These are phyloP conservation scores for Ichthyophthirius multifiliis DNA, from an alignment of 169 alveolate species.

Conservation along the genomic window DNA sequence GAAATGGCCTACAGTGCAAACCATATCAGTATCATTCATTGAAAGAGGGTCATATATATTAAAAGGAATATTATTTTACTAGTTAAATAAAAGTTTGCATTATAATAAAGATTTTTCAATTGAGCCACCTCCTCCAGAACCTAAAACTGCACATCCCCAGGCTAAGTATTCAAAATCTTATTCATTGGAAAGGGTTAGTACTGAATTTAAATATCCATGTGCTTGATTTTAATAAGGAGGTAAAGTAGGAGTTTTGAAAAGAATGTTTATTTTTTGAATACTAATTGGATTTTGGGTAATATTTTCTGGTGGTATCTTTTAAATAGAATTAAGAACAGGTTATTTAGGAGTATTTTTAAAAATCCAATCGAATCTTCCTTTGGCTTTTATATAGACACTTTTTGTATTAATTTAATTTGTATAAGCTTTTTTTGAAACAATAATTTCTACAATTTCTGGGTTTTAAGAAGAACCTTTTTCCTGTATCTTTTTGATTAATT, in stretches of 20 bases:
- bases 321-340: too few relatives aligned
- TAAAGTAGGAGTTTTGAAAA: background rate
- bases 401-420: background rate
- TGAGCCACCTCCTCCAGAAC: conserved; percentile 5
- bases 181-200: background rate
- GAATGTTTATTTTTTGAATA: background rate
- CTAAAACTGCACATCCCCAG: conserved; percentile 10
- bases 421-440: background rate
- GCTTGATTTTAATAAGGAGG: background rate
- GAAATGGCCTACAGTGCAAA: background rate
- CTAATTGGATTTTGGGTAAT: too few relatives aligned
- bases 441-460: background rate
- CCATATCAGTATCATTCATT: background rate
- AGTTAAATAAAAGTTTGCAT: background rate
- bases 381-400: background rate
- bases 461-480: background rate
- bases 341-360: too few relatives aligned
- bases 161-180: background rate
- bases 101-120: background rate
- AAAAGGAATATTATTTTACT: background rate
- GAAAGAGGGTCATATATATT: background rate
- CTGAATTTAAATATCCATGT: background rate
- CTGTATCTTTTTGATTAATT: background rate
- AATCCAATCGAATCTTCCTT: background rate
- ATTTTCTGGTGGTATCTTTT: too few relatives aligned